phyloP scores from a whole-genome alignment of 805 yeast species.

The Yamadazyma scolyti region DNA sequence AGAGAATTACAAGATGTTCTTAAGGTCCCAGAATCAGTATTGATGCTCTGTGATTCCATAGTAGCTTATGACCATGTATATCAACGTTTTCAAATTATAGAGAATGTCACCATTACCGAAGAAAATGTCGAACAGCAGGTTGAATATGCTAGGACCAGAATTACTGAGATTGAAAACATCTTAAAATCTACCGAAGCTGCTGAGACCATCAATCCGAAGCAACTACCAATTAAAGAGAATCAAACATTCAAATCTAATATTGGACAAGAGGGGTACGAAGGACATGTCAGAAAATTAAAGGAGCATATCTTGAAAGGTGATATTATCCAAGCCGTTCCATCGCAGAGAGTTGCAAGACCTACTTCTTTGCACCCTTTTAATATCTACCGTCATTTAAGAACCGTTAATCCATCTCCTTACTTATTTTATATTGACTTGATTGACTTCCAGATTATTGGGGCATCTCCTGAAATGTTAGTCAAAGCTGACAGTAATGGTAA shows the following conservation, averaged over 20 bases:
- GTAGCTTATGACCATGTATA: constrained; percentile 93
- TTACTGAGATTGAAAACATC: constrained; percentile 49
- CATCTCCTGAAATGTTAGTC: constrained; percentile 92
- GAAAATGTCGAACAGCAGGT: constrained; percentile 43
- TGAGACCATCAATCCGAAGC: constrained; percentile 60
- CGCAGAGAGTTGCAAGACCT: constrained; percentile 94
- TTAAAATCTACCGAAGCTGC: constrained; percentile 44
- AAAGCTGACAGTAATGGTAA: constrained; percentile 70
- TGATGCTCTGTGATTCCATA: constrained; percentile 88
- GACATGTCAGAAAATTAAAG: constrained; percentile 71
- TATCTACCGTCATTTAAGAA: constrained; percentile 87
- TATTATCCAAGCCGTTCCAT: constrained; percentile 96
- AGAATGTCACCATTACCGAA: constrained; percentile 57
- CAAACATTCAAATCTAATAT: constrained; percentile 82
- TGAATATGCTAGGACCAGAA: constrained; percentile 51
- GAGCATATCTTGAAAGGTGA: constrained; percentile 86
- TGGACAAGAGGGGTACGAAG: constrained; percentile 91
- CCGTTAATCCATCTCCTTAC: constrained; percentile 97
- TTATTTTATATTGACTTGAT: constrained; percentile 88
- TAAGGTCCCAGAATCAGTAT: constrained; percentile 83
- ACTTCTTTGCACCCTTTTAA: constrained; percentile 95
- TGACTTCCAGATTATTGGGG: constrained; percentile 95
- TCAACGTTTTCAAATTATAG: constrained; percentile 87
- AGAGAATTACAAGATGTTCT: constrained; percentile 73
- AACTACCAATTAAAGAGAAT: constrained; percentile 62